Evolutionary conservation across 306 rosid genomes (phyloP).

Genomic region (Erythrophleum fordii): DNA sequence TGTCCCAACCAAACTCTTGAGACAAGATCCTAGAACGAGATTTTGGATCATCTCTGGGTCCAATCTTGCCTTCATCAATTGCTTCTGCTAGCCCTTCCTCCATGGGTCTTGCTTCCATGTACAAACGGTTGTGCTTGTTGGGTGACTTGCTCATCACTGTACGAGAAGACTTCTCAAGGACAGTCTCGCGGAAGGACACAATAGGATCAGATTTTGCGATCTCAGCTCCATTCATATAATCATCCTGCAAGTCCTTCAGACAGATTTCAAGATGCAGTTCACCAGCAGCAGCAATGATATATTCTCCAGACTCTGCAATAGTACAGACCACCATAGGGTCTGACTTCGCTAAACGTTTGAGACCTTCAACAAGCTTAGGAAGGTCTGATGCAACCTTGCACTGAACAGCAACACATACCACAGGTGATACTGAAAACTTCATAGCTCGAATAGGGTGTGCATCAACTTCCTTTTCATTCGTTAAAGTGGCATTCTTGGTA

Average conservation of each 20-base stretch:
- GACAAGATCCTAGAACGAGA: conserved; percentile 53
- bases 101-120: conserved; percentile 62
- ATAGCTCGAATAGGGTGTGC: conserved; percentile 73
- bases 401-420: conserved; percentile 73
- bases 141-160: conserved; percentile 74
- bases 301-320: conserved; percentile 61
- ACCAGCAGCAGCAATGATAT: conserved; percentile 46
- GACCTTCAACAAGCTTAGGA: conserved; percentile 73
- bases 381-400: conserved; percentile 76
- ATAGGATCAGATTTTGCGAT: conserved; percentile 57
- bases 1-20: conserved; percentile 66
- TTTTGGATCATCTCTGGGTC: conserved; percentile 63
- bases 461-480: conserved; percentile 65
- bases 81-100: conserved; percentile 66
- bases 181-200: conserved; percentile 56
- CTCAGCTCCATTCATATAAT: conserved; percentile 73
- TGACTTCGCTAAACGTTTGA: conserved; percentile 70
- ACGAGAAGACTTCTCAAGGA: conserved; percentile 58
- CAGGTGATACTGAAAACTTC: conserved; percentile 73
- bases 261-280: conserved; percentile 81
- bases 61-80: conserved; percentile 59
- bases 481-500: conserved; percentile 71
- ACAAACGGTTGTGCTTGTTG: too few species aligned
- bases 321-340: conserved; percentile 75
- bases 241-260: conserved; percentile 76